These are phyloP conservation scores for Amylostereum areolatum DNA, from an alignment of 1,284 basidiomycete species.

Conservation along the genomic window DNA sequence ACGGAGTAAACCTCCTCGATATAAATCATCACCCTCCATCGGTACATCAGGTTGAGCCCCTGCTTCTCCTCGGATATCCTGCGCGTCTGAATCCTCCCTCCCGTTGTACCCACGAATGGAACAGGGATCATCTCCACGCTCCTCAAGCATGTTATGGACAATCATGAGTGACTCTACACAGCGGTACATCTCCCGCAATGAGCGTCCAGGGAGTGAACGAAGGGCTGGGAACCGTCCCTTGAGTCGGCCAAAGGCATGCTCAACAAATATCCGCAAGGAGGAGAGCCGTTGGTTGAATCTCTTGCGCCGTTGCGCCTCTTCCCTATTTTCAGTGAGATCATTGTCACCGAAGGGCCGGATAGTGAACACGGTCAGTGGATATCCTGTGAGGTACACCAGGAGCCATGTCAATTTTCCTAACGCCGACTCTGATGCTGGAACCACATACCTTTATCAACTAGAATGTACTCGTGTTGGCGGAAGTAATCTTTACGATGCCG, in stretches of 20 bases:
- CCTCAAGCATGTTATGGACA: conserved; percentile 17
- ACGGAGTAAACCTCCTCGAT: conserved; percentile 5
- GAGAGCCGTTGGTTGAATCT: conserved; percentile 13
- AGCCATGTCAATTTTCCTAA: not conserved
- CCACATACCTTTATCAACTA: conserved; percentile 23
- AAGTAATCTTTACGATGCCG: conserved; percentile 16
- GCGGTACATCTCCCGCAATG: conserved; percentile 9
- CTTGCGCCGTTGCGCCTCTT: conserved; percentile 4
- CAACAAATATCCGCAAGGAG: conserved; percentile 11
- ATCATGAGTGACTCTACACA: conserved; percentile 15
- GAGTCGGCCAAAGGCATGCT: conserved; percentile 16
- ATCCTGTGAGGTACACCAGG: conserved; percentile 6
- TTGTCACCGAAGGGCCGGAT: conserved; percentile 14
- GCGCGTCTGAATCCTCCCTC: conserved; percentile 5
- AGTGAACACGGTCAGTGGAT: conserved; percentile 12
- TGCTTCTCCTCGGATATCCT: not conserved
- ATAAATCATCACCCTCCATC: conserved; percentile 1
- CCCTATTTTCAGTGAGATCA: conserved; percentile 9
- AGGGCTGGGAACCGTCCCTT: conserved; percentile 17
- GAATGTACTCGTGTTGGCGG: conserved; percentile 17
- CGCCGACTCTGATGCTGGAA: no score
- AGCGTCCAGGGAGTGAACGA: conserved; percentile 10
- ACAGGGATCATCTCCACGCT: conserved; percentile 10
- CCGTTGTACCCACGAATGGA: conserved; percentile 11
- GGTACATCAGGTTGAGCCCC: not conserved